Conservation (phyloP, 2,329 filamentous ascomycete genomes). For the Arachnopeziza araneosa region DNA sequence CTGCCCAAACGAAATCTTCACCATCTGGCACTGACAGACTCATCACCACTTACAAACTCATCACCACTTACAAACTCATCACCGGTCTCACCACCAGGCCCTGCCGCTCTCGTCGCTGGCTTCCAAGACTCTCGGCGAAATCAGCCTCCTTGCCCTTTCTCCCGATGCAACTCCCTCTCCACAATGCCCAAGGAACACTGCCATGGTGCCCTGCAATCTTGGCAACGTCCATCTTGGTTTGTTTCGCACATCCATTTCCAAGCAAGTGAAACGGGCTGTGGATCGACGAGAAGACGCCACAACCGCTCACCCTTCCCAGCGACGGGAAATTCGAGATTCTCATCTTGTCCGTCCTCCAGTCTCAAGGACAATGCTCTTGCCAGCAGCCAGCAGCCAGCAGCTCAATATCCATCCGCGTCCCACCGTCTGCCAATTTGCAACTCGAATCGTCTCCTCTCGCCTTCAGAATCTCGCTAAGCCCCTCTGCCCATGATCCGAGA, state of each 20-base stretch:
- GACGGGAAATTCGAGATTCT: neutral
- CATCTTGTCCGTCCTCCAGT: neutral
- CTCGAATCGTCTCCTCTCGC: neutral
- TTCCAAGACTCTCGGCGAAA: too few species aligned
- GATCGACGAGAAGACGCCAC: conserved; percentile 1
- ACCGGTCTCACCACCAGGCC: too few species aligned
- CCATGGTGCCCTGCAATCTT: neutral
- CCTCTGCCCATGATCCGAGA: too few species aligned
- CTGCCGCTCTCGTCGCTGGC: too few species aligned
- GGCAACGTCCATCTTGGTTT: neutral
- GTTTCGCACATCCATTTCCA: neutral
- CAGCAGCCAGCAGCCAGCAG: too few species aligned
- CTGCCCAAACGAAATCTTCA: too few species aligned
- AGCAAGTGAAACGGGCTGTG: neutral
- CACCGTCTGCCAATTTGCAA: neutral
- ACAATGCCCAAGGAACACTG: neutral
- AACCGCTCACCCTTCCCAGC: neutral
- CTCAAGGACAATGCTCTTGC: neutral
- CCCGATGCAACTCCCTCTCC: too few species aligned
- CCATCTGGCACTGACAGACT: too few species aligned
- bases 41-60: too few species aligned
- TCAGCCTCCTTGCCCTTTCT: too few species aligned
- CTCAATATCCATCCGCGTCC: neutral
- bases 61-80: too few species aligned
- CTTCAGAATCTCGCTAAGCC: too few species aligned